A percentile compares a stretch with the other conserved stretches of the same genome.
These are phyloP conservation scores for Incumbomyces delicatus DNA, from an alignment of 2,329 filamentous ascomycete species.

Conservation along the genomic window DNA sequence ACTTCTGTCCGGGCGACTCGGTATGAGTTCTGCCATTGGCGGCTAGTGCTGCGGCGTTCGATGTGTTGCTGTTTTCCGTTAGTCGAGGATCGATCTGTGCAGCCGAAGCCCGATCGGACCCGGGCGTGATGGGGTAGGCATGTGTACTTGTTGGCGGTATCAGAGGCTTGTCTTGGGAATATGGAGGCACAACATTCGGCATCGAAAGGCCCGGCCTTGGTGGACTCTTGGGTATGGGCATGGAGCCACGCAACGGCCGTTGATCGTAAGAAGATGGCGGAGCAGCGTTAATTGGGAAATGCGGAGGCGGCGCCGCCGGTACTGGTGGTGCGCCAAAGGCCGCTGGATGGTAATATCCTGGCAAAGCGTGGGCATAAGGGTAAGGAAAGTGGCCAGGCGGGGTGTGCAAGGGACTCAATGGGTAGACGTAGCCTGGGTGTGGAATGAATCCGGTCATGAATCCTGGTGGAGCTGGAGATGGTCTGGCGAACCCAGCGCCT, in stretches of 20 bases:
- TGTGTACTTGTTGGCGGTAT: neutral
- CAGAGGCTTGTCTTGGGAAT: constrained; percentile 2
- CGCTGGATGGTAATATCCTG: constrained; percentile 14
- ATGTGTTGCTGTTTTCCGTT: constrained; percentile 9
- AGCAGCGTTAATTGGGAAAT: constrained; percentile 14
- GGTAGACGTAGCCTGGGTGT: constrained; percentile 31
- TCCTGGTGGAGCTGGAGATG: constrained; percentile 28
- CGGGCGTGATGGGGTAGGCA: constrained; percentile 5
- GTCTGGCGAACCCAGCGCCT: constrained; percentile 44
- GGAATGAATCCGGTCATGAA: constrained; percentile 28
- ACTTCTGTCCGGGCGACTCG: neutral
- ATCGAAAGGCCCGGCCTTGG: neutral
- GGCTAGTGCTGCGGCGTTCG: no score
- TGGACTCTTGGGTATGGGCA: neutral
- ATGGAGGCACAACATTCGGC: neutral
- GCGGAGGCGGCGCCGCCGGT: constrained; percentile 8
- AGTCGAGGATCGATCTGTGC: constrained; percentile 26
- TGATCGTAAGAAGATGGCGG: constrained; percentile 20
- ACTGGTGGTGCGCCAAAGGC: constrained; percentile 6
- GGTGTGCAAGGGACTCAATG: constrained; percentile 36
- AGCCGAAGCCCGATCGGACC: neutral
- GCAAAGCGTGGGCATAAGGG: constrained; percentile 12
- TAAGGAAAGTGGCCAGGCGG: constrained; percentile 27
- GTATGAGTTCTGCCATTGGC: neutral
- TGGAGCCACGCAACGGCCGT: constrained; percentile 13